A percentile compares a stretch with the other conserved stretches of the same genome.
Evolutionary conservation across 108 stramenopile genomes (phyloP).

Genomic region (Nitzschia sp.): DNA sequence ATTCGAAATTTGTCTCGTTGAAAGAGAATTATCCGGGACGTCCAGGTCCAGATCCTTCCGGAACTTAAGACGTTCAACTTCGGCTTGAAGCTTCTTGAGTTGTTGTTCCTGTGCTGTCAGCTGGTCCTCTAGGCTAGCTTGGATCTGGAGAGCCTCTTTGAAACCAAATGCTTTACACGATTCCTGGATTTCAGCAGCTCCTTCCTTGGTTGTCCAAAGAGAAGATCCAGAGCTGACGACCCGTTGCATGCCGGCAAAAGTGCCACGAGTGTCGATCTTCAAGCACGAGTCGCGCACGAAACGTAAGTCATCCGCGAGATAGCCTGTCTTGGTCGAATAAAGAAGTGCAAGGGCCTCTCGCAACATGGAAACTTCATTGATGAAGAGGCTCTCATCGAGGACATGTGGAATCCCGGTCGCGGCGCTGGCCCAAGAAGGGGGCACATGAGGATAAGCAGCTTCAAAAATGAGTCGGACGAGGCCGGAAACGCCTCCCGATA

Average conservation of each 20-base stretch:
- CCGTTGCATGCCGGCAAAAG: constrained; percentile 45
- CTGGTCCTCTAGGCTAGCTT: constrained; percentile 24
- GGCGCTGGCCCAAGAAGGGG: constrained; percentile 39
- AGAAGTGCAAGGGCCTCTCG: constrained; percentile 22
- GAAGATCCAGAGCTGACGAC: constrained; percentile 37
- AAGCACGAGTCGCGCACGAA: constrained; percentile 32
- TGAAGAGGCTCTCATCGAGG: constrained; percentile 30
- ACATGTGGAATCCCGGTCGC: constrained; percentile 26
- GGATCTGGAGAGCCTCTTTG: constrained; percentile 27
- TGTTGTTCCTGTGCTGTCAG: constrained; percentile 18
- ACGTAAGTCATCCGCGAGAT: constrained; percentile 20
- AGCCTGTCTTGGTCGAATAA: constrained; percentile 8
- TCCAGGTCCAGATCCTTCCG: constrained; percentile 32
- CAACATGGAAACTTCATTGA: constrained; percentile 26
- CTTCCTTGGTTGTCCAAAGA: constrained; percentile 37
- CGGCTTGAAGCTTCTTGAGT: constrained; percentile 36
- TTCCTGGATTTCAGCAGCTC: constrained; percentile 25
- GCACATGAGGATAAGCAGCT: constrained; percentile 52
- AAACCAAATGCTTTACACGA: constrained; percentile 18
- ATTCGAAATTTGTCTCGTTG: background rate
- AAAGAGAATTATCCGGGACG: constrained; percentile 8
- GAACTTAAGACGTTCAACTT: constrained; percentile 29
- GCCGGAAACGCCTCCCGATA: constrained; percentile 40
- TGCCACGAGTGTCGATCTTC: constrained; percentile 37
- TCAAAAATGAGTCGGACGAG: constrained; percentile 53